Percentiles rank a stretch among this genome's conserved stretches.
These are phyloP conservation scores for Actinomucor elegans DNA, from an alignment of 371 early-diverging fungal genomes.

Conservation along the genomic window DNA sequence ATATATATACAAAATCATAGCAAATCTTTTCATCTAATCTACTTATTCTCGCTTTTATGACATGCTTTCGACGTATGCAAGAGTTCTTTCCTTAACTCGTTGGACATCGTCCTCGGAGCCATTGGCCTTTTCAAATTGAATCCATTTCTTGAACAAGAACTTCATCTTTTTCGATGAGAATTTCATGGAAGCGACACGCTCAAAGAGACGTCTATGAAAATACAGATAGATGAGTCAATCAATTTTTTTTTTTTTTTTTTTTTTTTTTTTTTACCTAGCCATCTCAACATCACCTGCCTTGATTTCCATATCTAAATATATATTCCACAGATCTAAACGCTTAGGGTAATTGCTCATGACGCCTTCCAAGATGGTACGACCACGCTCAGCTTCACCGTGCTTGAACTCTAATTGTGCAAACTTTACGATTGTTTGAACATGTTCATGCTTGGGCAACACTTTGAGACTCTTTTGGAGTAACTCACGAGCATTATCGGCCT, in stretches of 20 bases:
- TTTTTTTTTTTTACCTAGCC: slow-evolving; percentile 52
- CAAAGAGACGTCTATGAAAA: slow-evolving; percentile 78
- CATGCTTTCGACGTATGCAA: slow-evolving; percentile 79
- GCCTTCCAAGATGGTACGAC: slow-evolving; percentile 95
- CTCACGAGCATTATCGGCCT: slow-evolving; percentile 77
- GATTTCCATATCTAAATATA: slow-evolving; percentile 95
- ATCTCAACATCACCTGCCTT: slow-evolving; percentile 66
- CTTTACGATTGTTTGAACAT: slow-evolving; percentile 79
- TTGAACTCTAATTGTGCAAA: slow-evolving; percentile 96
- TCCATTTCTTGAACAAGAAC: slow-evolving; percentile 96
- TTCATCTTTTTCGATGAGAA: slow-evolving; percentile 97
- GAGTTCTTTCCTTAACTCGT: slow-evolving; percentile 85
- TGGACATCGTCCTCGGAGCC: slow-evolving; percentile 79
- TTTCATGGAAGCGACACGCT: slow-evolving; percentile 82
- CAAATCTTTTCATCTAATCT: neutral
- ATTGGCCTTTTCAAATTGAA: slow-evolving; percentile 87
- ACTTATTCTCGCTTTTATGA: slow-evolving; percentile 11
- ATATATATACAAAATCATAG: slow-evolving; percentile 7
- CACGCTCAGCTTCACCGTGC: slow-evolving; percentile 91
- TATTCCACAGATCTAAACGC: slow-evolving; percentile 91
- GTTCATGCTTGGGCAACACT: slow-evolving; percentile 89
- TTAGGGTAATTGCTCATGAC: slow-evolving; percentile 90
- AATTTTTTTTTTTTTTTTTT: neutral
- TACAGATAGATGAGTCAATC: neutral
- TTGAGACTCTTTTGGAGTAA: slow-evolving; percentile 77